phyloP scores from a whole-genome alignment of 148 eudicot species.

The Linanthus parryae region DNA sequence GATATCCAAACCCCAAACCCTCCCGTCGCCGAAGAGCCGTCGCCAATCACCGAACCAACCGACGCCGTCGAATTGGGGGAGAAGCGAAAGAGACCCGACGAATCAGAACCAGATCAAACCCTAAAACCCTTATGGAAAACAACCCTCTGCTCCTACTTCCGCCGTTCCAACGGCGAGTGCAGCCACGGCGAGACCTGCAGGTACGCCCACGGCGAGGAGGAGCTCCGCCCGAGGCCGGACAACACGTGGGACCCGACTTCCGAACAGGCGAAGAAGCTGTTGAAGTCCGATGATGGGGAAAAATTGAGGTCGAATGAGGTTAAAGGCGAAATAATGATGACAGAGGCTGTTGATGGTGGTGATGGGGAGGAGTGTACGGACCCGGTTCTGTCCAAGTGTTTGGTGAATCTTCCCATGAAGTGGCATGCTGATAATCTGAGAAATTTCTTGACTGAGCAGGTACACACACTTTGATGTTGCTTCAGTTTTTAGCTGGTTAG shows the following conservation, averaged over 20 bases:
- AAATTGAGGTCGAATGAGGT: conserved; percentile 13
- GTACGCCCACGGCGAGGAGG: conserved; percentile 74
- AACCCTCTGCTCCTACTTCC: conserved; percentile 75
- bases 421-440: conserved; percentile 59
- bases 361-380: conserved; percentile 19
- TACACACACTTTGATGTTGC: too few relatives aligned
- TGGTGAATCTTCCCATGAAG: conserved; percentile 63
- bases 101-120: conserved; percentile 13
- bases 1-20: not conserved
- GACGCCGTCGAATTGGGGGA: conserved; percentile 19
- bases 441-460: conserved; percentile 61
- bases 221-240: conserved; percentile 71
- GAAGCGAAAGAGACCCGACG: conserved; percentile 64
- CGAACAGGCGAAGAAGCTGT: conserved; percentile 59
- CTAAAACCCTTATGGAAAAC: conserved; percentile 70
- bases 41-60: not conserved
- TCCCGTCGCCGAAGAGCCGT: not conserved
- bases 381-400: conserved; percentile 46
- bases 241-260: conserved; percentile 92
- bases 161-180: conserved; percentile 50
- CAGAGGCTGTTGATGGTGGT: conserved; percentile 41
- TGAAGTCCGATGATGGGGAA: conserved; percentile 22
- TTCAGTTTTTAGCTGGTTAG: too few relatives aligned
- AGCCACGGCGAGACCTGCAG: conserved; percentile 79
- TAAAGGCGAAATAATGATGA: conserved; percentile 50